Conservation (phyloP, 2,329 filamentous ascomycete genomes). For the Stachybotrys chlorohalonatus region DNA sequence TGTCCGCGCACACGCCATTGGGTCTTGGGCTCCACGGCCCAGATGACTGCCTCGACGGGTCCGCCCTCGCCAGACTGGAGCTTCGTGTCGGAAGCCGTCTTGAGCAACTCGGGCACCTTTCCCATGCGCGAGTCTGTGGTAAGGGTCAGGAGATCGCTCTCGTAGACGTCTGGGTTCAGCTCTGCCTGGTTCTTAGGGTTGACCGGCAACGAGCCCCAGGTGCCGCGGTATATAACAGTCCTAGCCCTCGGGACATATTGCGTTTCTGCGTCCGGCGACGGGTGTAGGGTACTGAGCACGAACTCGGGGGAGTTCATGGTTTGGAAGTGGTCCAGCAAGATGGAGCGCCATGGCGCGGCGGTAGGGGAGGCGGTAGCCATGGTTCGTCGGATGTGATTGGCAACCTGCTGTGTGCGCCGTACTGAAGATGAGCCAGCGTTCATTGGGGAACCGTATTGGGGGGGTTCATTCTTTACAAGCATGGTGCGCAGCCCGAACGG, state of each 20-base stretch:
- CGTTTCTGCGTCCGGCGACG: constrained; percentile 31
- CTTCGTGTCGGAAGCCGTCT: constrained; percentile 31
- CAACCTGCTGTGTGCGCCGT: constrained; percentile 16
- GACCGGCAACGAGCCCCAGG: constrained; percentile 65
- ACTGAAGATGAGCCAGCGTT: constrained; percentile 1
- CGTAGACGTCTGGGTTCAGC: constrained; percentile 59
- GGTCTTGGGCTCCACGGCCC: constrained; percentile 58
- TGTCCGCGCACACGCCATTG: constrained; percentile 81
- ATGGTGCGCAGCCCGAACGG: no score
- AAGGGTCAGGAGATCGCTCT: constrained; percentile 71
- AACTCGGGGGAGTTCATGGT: constrained; percentile 40
- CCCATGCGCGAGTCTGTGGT: constrained; percentile 86
- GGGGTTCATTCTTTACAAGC: background rate
- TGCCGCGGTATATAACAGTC: constrained; percentile 76
- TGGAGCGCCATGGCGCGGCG: constrained; percentile 43
- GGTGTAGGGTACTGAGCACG: constrained; percentile 41
- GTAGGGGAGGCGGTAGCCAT: constrained; percentile 14
- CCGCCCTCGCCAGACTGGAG: constrained; percentile 50
- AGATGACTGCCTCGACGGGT: constrained; percentile 75
- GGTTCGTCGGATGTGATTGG: constrained; percentile 16
- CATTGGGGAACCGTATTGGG: background rate
- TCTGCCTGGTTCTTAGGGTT: constrained; percentile 66
- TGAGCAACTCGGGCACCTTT: constrained; percentile 66
- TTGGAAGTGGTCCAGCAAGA: constrained; percentile 41
- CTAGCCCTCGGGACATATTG: constrained; percentile 51